phyloP scores from a whole-genome alignment of 805 yeast genomes.

The Myxozyma geophila region DNA sequence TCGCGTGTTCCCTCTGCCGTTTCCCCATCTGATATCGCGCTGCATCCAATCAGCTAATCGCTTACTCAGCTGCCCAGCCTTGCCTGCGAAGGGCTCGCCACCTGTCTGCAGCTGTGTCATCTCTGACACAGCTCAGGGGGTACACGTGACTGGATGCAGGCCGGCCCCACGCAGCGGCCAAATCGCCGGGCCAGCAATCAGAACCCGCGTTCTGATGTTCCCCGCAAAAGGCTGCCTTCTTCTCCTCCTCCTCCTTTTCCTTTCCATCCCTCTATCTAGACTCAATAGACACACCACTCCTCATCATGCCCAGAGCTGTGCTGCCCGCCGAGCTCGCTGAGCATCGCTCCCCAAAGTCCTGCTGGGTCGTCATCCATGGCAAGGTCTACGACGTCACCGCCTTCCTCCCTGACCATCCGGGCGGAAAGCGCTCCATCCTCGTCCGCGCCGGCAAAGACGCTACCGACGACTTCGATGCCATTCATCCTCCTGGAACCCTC shows the following conservation, averaged over 20 bases:
- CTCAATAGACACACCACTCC: neutral
- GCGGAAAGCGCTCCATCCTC: constrained; percentile 54
- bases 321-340: constrained; percentile 35
- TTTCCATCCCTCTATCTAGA: neutral
- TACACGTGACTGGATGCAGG: no score
- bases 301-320: constrained; percentile 16
- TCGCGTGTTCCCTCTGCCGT: no score
- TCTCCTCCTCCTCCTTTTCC: neutral
- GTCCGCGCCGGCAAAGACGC: constrained; percentile 59
- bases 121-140: no score
- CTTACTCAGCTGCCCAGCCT: no score
- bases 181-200: no score
- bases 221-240: neutral
- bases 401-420: constrained; percentile 50
- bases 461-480: constrained; percentile 44
- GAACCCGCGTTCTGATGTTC: no score
- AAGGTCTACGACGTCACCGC: constrained; percentile 47
- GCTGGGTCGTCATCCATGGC: constrained; percentile 47
- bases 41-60: no score
- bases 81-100: no score
- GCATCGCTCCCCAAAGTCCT: constrained; percentile 39
- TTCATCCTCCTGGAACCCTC: constrained; percentile 42
- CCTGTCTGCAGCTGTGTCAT: no score
- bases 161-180: no score
- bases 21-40: no score